Evolutionary conservation across 306 rosid species (phyloP), one percentile per base, ranked within the genome.

Genomic region (Cyamopsis tetragonoloba): DNA sequence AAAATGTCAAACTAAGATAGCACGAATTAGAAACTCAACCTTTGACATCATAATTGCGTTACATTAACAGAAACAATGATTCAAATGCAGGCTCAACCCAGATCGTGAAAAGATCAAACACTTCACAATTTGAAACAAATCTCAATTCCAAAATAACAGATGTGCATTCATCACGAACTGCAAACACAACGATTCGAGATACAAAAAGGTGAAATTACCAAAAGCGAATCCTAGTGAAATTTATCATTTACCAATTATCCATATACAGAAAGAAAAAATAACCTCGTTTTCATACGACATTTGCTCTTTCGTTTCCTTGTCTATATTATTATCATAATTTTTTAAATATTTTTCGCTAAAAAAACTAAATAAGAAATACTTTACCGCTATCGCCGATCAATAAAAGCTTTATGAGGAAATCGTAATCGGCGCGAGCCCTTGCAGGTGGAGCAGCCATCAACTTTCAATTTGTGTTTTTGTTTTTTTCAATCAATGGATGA

Each of bases 401-500:
- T 15, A 93, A 85, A 74, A 93, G 96, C 90, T 93, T 93, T 60
- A 93, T 83, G 78, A 93, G 98, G 74, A 68, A 93, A 81, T 93
- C 98, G 68, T 89, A 93, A 88, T 93, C 98, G 67, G 98, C 98
- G 38, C 98, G 87, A 78, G 98, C 96, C 86, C 97, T 89, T 67
- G 97, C 90, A 49, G 96, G 89, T 81, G 97, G 98, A 83, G 96
- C 96, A 83, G 98, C 98, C 98, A 93, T 91, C 39, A 66, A 63
- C 62, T 23, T 69, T 24, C 5, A 65, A 63, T 11, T 46, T 56
- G 15, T 13, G 6, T 12, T 12, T 5, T 32, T 43, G 9, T 7
- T 5, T 37, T n/a, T 28, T 9, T 27, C 2, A 38, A 54, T 24
- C 37, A 62, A 50, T 55, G 9, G 61, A 64, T 71, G 39, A 56